Percentiles rank a stretch among this genome's conserved stretches.
These are phyloP conservation scores for Hortiboletus flavorubellus DNA, from an alignment of 768 basidiomycete genomes.

Conservation along the genomic window DNA sequence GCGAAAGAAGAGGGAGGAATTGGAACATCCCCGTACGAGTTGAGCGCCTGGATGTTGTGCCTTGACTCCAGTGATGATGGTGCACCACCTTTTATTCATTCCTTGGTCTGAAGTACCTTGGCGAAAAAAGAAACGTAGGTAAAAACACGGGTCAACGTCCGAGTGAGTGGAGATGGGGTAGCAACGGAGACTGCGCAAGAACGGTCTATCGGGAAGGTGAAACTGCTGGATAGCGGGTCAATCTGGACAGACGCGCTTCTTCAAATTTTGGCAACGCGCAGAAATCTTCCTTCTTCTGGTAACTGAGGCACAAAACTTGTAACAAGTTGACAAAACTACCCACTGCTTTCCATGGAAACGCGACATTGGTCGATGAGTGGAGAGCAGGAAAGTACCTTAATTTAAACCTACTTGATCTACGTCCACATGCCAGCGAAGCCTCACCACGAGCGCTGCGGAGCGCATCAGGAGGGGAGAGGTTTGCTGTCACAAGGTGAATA, in stretches of 20 bases:
- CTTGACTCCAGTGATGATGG: background rate
- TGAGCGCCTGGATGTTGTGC: background rate
- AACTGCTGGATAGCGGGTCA: background rate
- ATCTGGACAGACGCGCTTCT: background rate
- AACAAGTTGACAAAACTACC: background rate
- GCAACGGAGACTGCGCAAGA: background rate
- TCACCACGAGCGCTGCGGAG: no score
- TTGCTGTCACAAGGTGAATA: no score
- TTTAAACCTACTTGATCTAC: background rate
- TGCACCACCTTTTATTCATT: slow-evolving; percentile 2
- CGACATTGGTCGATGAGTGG: background rate
- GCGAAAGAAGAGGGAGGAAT: slow-evolving; percentile 9
- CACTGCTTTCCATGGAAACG: background rate
- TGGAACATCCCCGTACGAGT: slow-evolving; percentile 7
- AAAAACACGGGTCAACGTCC: background rate
- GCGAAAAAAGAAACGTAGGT: no score
- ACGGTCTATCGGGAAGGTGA: background rate
- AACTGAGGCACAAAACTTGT: background rate
- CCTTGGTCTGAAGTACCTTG: background rate
- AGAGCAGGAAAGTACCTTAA: background rate
- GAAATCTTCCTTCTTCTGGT: background rate
- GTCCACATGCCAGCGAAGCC: no score
- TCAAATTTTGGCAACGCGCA: background rate
- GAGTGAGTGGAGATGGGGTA: background rate
- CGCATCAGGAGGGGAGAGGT: no score